phyloP scores from a whole-genome alignment of 768 basidiomycete species.

The Coprinopsis sp. region DNA sequence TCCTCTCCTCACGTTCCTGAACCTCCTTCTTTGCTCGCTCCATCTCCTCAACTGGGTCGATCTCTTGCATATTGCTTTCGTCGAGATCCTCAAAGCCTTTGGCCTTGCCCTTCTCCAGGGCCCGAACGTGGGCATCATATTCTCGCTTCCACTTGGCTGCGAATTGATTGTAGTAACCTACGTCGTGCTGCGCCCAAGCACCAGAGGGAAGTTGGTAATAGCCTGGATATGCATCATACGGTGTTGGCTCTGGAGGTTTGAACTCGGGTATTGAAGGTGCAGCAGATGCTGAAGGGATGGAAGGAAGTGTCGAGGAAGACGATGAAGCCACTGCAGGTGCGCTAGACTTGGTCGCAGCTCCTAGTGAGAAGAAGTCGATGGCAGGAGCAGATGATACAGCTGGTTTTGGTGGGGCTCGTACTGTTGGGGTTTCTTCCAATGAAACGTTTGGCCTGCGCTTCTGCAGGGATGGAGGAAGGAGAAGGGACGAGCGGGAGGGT shows the following conservation, averaged over 20 bases:
- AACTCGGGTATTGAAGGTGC: constrained; percentile 68
- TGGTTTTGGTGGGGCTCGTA: constrained; percentile 13
- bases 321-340: constrained; percentile 19
- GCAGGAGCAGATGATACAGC: constrained; percentile 26
- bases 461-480: constrained; percentile 54
- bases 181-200: constrained; percentile 70
- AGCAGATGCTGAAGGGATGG: constrained; percentile 45
- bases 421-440: constrained; percentile 34
- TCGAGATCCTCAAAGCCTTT: constrained; percentile 72
- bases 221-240: constrained; percentile 75
- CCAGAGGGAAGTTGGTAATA: constrained; percentile 85
- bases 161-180: constrained; percentile 62
- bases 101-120: constrained; percentile 60
- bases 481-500: constrained; percentile 20
- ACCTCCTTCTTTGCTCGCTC: constrained; percentile 71
- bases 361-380: constrained; percentile 67
- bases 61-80: constrained; percentile 45
- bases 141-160: constrained; percentile 69
- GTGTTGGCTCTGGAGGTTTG: constrained; percentile 68
- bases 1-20: constrained; percentile 70
- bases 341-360: constrained; percentile 25
- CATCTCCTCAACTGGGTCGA: constrained; percentile 73
- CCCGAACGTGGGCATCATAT: constrained; percentile 66
- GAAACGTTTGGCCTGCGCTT: constrained; percentile 60
- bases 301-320: constrained; percentile 18